Evolutionary conservation across 139 green algal genomes (phyloP).

Genomic region (Pedinophyceae sp.): DNA sequence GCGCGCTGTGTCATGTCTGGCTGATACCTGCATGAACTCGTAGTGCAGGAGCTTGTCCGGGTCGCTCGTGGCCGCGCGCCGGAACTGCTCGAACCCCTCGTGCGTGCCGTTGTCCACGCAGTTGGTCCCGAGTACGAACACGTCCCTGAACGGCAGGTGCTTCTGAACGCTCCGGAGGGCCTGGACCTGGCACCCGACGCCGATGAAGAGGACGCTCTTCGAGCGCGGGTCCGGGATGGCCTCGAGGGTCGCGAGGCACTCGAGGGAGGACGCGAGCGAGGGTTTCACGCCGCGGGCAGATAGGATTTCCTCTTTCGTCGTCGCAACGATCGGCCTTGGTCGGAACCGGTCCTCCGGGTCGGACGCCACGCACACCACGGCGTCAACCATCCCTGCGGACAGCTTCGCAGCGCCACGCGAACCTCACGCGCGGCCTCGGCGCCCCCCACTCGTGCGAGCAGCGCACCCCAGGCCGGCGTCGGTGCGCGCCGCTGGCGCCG

Average conservation of each 20-base stretch:
- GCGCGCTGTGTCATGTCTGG: no score
- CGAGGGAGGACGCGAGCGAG: slow-evolving; percentile 74
- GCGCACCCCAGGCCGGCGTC: no score
- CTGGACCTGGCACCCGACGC: slow-evolving; percentile 82
- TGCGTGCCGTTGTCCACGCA: slow-evolving; percentile 81
- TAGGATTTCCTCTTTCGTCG: slow-evolving; percentile 70
- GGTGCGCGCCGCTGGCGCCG: no score
- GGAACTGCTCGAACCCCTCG: slow-evolving; percentile 74
- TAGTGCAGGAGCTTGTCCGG: slow-evolving; percentile 79
- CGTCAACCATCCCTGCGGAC: slow-evolving; percentile 64
- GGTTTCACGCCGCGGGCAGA: slow-evolving; percentile 82
- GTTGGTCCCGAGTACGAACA: slow-evolving; percentile 91
- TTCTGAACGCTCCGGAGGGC: slow-evolving; percentile 75
- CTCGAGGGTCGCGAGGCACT: slow-evolving; percentile 84
- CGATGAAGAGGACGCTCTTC: slow-evolving; percentile 83
- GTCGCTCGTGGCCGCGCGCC: slow-evolving; percentile 49
- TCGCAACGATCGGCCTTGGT: slow-evolving; percentile 65
- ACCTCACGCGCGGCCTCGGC: not conserved
- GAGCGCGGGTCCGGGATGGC: slow-evolving; percentile 43
- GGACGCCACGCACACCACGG: slow-evolving; percentile 83
- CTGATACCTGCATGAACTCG: slow-evolving; percentile 97
- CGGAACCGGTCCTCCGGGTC: slow-evolving; percentile 65
- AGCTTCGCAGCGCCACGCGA: slow-evolving; percentile 46
- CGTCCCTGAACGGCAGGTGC: slow-evolving; percentile 70
- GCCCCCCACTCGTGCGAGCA: not conserved